These are phyloP conservation scores for Hawksworthiomyces lignivorus DNA, from an alignment of 2,329 filamentous ascomycete species.

Conservation along the genomic window DNA sequence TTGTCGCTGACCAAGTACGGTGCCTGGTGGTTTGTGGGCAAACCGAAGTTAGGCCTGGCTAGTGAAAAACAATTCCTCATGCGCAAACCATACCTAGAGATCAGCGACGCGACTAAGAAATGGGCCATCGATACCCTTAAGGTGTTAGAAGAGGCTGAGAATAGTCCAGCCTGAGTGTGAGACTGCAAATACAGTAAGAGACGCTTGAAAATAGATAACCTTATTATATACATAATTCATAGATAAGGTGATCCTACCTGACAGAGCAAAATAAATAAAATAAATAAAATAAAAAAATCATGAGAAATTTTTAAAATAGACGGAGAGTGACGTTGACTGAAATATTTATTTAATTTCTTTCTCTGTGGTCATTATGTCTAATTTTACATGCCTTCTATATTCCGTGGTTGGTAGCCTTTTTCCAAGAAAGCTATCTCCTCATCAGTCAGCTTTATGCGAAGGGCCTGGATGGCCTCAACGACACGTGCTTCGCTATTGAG, in stretches of 20 bases:
- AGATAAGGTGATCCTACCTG: too few species aligned
- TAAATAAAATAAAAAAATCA: too few species aligned
- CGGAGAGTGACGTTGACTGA: too few species aligned
- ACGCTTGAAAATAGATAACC: too few species aligned
- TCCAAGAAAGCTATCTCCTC: constrained; percentile 49
- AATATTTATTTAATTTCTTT: too few species aligned
- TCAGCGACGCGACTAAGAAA: constrained; percentile 28
- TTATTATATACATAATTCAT: too few species aligned
- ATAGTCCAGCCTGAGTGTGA: too few species aligned
- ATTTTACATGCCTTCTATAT: constrained; percentile 20
- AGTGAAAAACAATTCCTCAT: constrained; percentile 31
- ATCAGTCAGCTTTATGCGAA: constrained; percentile 35
- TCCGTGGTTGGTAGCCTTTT: constrained; percentile 43
- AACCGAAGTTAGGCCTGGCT: constrained; percentile 26
- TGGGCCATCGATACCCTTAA: constrained; percentile 36
- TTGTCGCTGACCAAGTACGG: constrained; percentile 40
- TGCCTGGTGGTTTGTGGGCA: constrained; percentile 33
- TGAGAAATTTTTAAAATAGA: too few species aligned
- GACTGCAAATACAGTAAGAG: too few species aligned
- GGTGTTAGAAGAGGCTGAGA: constrained; percentile 27
- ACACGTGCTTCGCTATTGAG: constrained; percentile 44
- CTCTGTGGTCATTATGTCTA: too few species aligned
- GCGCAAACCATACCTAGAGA: constrained; percentile 33
- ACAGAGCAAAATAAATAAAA: too few species aligned
- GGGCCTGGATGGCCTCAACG: constrained; percentile 42